phyloP scores from a whole-genome alignment of 805 yeast species.

The Teunomyces barrocoloradensis region DNA sequence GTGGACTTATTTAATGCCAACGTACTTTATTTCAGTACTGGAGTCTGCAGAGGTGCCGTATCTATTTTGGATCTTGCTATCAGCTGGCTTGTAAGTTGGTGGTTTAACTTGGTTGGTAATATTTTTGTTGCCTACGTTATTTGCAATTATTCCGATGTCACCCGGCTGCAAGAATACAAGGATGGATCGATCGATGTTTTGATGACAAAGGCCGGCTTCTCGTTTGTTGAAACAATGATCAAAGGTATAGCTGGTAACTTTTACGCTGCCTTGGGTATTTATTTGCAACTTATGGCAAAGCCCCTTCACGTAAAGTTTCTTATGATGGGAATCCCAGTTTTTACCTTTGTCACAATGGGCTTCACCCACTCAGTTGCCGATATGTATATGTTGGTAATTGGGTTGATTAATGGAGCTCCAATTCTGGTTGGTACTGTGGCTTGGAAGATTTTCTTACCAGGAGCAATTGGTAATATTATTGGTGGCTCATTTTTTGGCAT shows the following conservation, averaged over 20 bases:
- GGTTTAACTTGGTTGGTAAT: conserved; percentile 62
- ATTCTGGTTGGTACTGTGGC: conserved; percentile 61
- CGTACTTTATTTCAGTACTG: conserved; percentile 68
- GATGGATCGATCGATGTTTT: conserved; percentile 50
- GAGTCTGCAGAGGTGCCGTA: conserved; percentile 67
- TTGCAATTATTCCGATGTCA: conserved; percentile 54
- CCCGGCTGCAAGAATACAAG: conserved; percentile 39
- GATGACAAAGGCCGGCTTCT: conserved; percentile 37
- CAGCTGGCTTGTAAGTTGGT: conserved; percentile 66
- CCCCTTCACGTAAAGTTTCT: conserved; percentile 74
- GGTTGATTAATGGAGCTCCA: conserved; percentile 64
- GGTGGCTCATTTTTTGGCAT: conserved; percentile 75
- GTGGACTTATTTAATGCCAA: conserved; percentile 76
- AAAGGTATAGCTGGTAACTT: conserved; percentile 77
- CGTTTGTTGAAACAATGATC: conserved; percentile 64
- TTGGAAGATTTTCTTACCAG: conserved; percentile 74
- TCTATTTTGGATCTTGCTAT: conserved; percentile 58
- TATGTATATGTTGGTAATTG: conserved; percentile 67
- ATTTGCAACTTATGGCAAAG: conserved; percentile 72
- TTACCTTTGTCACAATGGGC: conserved; percentile 76
- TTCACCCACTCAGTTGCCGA: conserved; percentile 83
- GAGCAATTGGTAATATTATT: conserved; percentile 68
- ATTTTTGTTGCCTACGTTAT: conserved; percentile 66
- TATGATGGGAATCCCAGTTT: conserved; percentile 64
- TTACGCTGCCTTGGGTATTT: conserved; percentile 71